phyloP scores from a whole-genome alignment of 176 grass and related monocot species.

The Hyparrhenia diplandra region DNA sequence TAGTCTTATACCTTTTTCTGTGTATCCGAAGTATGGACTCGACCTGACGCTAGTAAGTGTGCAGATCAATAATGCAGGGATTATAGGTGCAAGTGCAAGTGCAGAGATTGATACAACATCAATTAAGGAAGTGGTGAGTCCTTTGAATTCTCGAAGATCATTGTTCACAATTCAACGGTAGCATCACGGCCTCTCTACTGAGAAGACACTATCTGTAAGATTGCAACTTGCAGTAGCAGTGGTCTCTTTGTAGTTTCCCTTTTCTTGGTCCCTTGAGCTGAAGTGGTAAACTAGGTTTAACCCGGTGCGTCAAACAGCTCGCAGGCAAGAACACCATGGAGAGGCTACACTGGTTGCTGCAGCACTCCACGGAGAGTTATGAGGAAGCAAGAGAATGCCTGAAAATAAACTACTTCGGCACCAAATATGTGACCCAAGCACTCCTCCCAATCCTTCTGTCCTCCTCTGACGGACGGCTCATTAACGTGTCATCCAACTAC shows the following conservation, averaged over 20 bases:
- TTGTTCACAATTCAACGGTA: background rate
- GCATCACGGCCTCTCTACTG: background rate
- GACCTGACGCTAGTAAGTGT: background rate
- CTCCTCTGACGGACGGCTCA: slow-evolving; percentile 39
- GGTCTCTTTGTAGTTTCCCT: background rate
- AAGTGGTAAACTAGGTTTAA: background rate
- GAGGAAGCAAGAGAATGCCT: slow-evolving; percentile 57
- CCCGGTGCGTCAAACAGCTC: background rate
- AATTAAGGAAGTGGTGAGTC: slow-evolving; percentile 22
- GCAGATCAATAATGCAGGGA: slow-evolving; percentile 44
- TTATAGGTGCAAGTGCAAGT: slow-evolving; percentile 28
- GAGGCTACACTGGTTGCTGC: slow-evolving; percentile 27
- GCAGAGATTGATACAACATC: slow-evolving; percentile 10
- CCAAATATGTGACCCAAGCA: slow-evolving; percentile 49
- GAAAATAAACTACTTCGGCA: slow-evolving; percentile 60
- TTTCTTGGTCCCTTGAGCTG: background rate
- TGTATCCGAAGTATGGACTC: background rate
- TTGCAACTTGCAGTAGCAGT: background rate
- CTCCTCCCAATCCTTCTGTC: slow-evolving; percentile 46
- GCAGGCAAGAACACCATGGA: background rate
- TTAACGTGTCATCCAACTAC: slow-evolving; percentile 61
- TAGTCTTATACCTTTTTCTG: background rate
- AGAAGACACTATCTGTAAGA: background rate
- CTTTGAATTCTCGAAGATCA: background rate
- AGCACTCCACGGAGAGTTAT: slow-evolving; percentile 37